Base-by-base conservation (phyloP, 164 flowering plant species). In the Amborella trichopoda region DNA sequence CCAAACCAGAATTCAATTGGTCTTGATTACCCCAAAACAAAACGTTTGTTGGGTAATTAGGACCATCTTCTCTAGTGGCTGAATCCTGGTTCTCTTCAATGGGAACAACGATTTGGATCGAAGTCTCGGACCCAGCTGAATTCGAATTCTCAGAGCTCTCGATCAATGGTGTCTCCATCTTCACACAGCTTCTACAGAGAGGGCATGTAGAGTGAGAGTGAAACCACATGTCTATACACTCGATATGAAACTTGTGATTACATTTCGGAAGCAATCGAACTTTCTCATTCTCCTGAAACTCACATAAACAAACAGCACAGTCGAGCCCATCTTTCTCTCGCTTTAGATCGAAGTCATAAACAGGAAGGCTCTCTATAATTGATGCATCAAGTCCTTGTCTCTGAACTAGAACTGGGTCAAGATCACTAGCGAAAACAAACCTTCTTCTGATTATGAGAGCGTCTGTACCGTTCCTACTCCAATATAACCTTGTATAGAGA, bases 151-250 rank as follows among this genome's bases (percentile, higher is more conserved):
- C 34, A 9, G 34, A 9, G 34, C 9, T 37, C 8, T 18, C 9
- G 41, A 37, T 5, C n/a, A 37, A 8, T 6, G 16, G 16, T 8
- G 39, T 21, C 21, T 36, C 50, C 17, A 36, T 8, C 6, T 19
- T 34, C 14, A 77, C 71, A 0, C 59, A 47, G 60, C 53, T 61
- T 28, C 86, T 60, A 26, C 86, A 79, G 5, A 76, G 59, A 0
- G 78, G 81, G 58, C 87, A 79, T 14, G 82, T 74, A 13, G 82
- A 68, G 38, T 79, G 87, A 1, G 82, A 74, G 34, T 67, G 73
- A 28, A 79, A 74, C 87, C 87, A 79, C 78, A 64, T 76, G 56
- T 76, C 82, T n/a, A 79, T 79, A 54, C 87, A 76, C 12, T 74
- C 80, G n/a, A 67, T 63, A 51, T 79, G 82, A 56, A 79, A 79